Evolutionary conservation across 306 rosid genomes (phyloP).

Genomic region (Aeschynomene evenia): DNA sequence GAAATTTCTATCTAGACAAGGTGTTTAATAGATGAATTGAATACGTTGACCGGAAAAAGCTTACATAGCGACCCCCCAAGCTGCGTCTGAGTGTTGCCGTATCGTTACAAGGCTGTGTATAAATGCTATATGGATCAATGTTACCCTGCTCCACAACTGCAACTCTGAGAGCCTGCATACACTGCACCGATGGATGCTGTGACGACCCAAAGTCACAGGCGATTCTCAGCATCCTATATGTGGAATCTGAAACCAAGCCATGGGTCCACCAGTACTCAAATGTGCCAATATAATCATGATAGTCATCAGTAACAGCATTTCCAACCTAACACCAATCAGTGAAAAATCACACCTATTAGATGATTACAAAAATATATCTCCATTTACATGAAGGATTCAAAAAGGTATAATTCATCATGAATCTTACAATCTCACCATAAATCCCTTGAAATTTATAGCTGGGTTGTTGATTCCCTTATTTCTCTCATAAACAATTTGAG

Average conservation of each 20-base stretch:
- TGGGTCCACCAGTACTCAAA: constrained; percentile 98
- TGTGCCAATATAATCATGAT: constrained; percentile 81
- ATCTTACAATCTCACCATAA: constrained; percentile 63
- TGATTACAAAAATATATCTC: constrained; percentile 20
- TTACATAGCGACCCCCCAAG: constrained; percentile 84
- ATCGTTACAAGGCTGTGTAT: constrained; percentile 66
- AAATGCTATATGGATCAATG: constrained; percentile 87
- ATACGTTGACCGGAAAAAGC: constrained; percentile 29
- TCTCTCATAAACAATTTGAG: constrained; percentile 65
- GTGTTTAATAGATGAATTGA: constrained; percentile 3
- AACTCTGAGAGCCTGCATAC: constrained; percentile 54
- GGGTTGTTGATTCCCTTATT: constrained; percentile 76
- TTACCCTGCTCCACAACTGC: constrained; percentile 76
- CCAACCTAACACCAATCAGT: constrained; percentile 63
- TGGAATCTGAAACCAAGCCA: constrained; percentile 92
- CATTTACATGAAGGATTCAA: neutral
- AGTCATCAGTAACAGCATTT: constrained; percentile 92
- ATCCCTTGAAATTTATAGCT: constrained; percentile 76
- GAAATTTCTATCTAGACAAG: neutral
- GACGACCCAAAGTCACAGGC: constrained; percentile 68
- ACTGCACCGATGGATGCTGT: constrained; percentile 72
- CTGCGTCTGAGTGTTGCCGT: constrained; percentile 50
- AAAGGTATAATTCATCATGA: neutral
- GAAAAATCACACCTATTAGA: constrained; percentile 20
- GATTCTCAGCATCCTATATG: constrained; percentile 52